Evolutionary conservation across 768 basidiomycete species (phyloP), one percentile per base, ranked within the genome.

Genomic region (Tylopilus balloui): DNA sequence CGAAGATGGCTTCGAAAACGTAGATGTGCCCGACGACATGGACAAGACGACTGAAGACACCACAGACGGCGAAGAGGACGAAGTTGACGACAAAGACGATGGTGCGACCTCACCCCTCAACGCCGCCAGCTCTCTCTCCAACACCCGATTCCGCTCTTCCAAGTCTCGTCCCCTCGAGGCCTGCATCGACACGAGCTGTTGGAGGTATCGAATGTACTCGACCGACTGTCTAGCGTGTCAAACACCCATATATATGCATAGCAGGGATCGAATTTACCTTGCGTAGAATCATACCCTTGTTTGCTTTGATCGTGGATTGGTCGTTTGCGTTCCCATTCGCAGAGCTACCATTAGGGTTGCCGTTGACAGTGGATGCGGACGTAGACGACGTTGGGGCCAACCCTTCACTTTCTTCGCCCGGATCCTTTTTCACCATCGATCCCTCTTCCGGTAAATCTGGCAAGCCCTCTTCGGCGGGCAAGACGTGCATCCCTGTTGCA

Each of bases 271-370:
- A 34, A 44, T 42, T 11, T 9, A 82, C 84, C 77, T 89, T 95
- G 57, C 88, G 67, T 38, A 95, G 69, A 36, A 95, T 92, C 83
- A 94, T 89, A 28, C 92, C 92, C 75, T 95, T 95, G 71, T 95
- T 94, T 23, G 92, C 92, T 63, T 94, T 94, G 45, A 89, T 84
- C 25, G 77, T 74, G 17, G 66, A 67, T 17, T 71, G 72, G 27
- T 74, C 73, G 19, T 21, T 56, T 17, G 31, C 5, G 6, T 23
- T 47, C 24, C 40, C 23, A 17, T 20, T 28, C 6, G 19, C 10
- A 24, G 11, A 21, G 13, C 17, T 28, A 12, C 47, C 46, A 8
- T 31, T 52, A 6, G 6, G 10, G 19, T 41, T 44, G 3, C 48
- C 55, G n/a, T 55, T 57, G 11, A 43, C 39, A 10, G 48, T 14